Base-by-base conservation (phyloP, 495 filamentous ascomycete species). In the Aspergillus cristatus region DNA sequence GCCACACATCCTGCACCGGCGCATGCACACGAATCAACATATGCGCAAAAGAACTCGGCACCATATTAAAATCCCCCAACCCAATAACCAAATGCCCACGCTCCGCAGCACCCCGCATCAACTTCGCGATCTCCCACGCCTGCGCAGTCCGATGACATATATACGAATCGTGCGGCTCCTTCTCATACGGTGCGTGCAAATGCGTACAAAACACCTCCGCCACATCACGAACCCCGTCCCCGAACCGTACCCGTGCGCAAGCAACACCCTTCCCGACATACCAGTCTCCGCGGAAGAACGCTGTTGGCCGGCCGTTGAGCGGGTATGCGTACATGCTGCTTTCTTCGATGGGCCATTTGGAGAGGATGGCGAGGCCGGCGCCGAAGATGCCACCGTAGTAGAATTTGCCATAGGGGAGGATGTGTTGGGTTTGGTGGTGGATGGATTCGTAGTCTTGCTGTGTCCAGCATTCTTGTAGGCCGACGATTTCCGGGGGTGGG, bases 41-140 rank as follows among this genome's bases (percentile, higher is more conserved):
- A 52, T 96, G 86, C n/a, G 86, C 82, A 14, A 94, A 78, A 1
- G 86, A 93, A 3, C 82, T 63, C 11, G 91, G 90, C 12, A 86
- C 56, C 82, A 95, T 94, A 58, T 98, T 96, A 63, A 97, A 95
- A 59, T 96, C 91, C 15, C 91, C 91, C 6, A 93, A 55, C 1
- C 77, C 90, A 13, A 97, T 67, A 5, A 86, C 86, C 6, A 95
- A 65, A 55, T 91, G 84, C 1, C 89, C 89, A 4, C 85, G 70
- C 50, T 91, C 87, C 1, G 78, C 74, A 10, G 93, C 91, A 14
- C 77, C 84, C 4, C 87, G 80, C 59, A 95, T 82, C 6, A 96
- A 65, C 61, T 94, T 94, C 22, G 88, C 73, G 33, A 97, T 87
- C 61, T 97, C 85, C 91, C 91, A 98, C n/a, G 91, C 82, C 58